A percentile compares a stretch with the other conserved stretches of the same genome.
phyloP scores from a whole-genome alignment of 495 filamentous ascomycete species.

The Astrothelium subdiscretum region DNA sequence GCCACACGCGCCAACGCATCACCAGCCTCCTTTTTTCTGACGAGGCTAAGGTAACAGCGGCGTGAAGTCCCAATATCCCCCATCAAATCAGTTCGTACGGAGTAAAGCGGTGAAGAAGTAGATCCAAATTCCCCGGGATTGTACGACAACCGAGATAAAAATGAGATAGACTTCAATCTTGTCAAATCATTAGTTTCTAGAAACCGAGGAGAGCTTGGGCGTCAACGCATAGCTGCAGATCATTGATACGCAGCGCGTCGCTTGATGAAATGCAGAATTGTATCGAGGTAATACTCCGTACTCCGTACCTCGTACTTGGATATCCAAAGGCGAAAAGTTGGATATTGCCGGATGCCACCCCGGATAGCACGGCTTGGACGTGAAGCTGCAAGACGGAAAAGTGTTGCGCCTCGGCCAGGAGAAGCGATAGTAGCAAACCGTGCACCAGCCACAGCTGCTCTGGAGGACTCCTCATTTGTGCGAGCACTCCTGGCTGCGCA shows the following conservation, averaged over 20 bases:
- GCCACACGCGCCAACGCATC: neutral
- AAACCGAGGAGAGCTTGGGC: neutral
- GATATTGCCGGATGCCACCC: neutral
- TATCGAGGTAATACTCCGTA: too few species aligned
- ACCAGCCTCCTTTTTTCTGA: neutral
- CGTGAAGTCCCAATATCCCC: neutral
- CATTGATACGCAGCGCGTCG: neutral
- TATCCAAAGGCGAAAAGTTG: neutral
- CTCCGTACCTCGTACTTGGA: neutral
- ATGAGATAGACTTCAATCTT: neutral
- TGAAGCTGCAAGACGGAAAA: neutral
- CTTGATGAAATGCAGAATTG: neutral
- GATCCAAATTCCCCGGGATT: neutral
- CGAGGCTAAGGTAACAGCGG: neutral
- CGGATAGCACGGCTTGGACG: neutral
- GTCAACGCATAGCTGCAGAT: neutral
- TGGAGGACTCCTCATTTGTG: neutral
- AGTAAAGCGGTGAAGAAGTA: neutral
- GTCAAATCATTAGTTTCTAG: neutral
- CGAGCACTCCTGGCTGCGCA: neutral
- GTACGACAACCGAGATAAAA: neutral
- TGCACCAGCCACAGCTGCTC: neutral
- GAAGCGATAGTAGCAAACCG: neutral
- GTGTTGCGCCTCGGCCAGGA: neutral
- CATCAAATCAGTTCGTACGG: neutral